Percentiles rank a stretch among this genome's conserved stretches.
Conservation (phyloP, 1,284 basidiomycete genomes). For the Neonothopanus nambi region DNA sequence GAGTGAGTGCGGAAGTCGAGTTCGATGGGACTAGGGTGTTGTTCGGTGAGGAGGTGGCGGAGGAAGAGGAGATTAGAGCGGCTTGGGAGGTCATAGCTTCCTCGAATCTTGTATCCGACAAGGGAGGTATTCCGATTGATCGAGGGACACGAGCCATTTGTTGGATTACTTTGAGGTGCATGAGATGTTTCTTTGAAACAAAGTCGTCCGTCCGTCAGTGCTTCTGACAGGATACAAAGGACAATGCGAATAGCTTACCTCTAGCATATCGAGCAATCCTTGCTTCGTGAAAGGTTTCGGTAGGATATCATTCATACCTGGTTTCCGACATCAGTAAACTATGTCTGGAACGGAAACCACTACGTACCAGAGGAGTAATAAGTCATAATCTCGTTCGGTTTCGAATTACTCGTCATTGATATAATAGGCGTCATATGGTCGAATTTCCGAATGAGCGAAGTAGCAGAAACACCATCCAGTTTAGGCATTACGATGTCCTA, state of each 20-base stretch:
- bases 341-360: not conserved
- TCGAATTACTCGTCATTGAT: slow-evolving; percentile 94
- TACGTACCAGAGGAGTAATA: slow-evolving; percentile 76
- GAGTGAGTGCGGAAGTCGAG: not conserved
- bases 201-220: slow-evolving; percentile 12
- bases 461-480: slow-evolving; percentile 87
- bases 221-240: not conserved
- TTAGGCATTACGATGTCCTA: slow-evolving; percentile 96
- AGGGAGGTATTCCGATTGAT: slow-evolving; percentile 70
- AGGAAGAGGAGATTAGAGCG: slow-evolving; percentile 16
- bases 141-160: slow-evolving; percentile 73
- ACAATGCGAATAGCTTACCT: slow-evolving; percentile 47
- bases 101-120: slow-evolving; percentile 63
- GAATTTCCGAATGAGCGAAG: slow-evolving; percentile 91
- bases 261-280: slow-evolving; percentile 87
- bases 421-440: slow-evolving; percentile 95
- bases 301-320: slow-evolving; percentile 96
- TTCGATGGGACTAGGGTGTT: not conserved
- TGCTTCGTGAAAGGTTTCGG: slow-evolving; percentile 97
- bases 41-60: not conserved
- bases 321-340: slow-evolving; percentile 7
- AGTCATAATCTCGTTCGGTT: slow-evolving; percentile 89
- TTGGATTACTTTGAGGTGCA: slow-evolving; percentile 90
- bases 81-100: slow-evolving; percentile 46
- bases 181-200: slow-evolving; percentile 78